Evolutionary conservation across 192 early-diverging fungal genomes (phyloP), one percentile per base, ranked within the genome.

Genomic region (Phlyctochytrium bullatum): DNA sequence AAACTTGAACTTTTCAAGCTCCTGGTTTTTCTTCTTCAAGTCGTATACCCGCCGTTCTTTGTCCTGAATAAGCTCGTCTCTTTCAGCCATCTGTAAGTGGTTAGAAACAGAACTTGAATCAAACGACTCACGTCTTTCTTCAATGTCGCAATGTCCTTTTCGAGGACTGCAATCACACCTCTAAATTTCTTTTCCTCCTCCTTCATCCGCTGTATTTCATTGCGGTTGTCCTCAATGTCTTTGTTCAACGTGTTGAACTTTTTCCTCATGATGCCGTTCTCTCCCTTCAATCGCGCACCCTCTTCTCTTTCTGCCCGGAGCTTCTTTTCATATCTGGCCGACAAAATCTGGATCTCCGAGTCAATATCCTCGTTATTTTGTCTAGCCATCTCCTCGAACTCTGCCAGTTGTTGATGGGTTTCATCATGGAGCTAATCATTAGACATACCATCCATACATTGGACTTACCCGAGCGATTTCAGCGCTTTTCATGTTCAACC

Each of bases 1-100:
- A 69, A 84, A 86, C 64, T 85, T 85, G 72, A 72, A 83, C 68
- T 85, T 86, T 71, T 86, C 84, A n/a, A 86, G 73, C 54, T 86
- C 82, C 65, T 86, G 84, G 57, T 86, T 85, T 52, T 80, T 76
- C 62, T 86, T 86, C 36, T 86, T 86, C 1, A 86, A 62, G 34
- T 85, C 83, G 40, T 84, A 86, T 17, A 85, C 80, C 28, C 75
- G 36, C 50, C 76, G 64, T 64, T 85, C 84, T 56, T 85, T 85
- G 34, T 86, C 84, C 52, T 85, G 84, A 52, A 86, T 84, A 53
- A 74, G 23, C 54, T 78, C 77, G 61, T 86, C 84, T 20, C 84
- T 62, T 40, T 84, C 84, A 2, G 65, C 16, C 76, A 86, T 86
- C 81, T 83, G 52, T 32, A 2, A 25, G 25, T 58, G 40, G 30